Percentiles rank a stretch among this genome's conserved stretches.
phyloP scores from a whole-genome alignment of 495 filamentous ascomycete genomes.

The Aspergillus carlsbadensis region DNA sequence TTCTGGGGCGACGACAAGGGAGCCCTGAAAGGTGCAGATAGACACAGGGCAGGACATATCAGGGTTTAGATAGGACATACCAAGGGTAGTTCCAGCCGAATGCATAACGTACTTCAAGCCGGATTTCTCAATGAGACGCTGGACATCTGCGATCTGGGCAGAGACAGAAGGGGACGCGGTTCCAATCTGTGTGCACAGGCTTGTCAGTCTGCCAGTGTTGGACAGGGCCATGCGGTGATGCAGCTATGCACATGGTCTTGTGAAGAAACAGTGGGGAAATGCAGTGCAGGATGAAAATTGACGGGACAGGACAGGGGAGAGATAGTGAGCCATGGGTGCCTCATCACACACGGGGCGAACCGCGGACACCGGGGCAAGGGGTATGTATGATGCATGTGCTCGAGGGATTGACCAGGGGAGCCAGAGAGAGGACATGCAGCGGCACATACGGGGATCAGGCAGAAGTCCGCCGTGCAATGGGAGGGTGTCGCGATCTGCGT shows the following conservation, averaged over 20 bases:
- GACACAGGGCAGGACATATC: neutral
- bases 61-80: constrained; percentile 47
- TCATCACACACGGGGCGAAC: neutral
- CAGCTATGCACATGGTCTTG: constrained; percentile 8
- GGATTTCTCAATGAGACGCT: constrained; percentile 76
- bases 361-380: neutral
- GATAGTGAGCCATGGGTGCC: neutral
- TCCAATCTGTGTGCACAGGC: constrained; percentile 58
- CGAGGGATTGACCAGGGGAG: neutral
- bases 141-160: constrained; percentile 82
- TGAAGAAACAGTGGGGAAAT: neutral
- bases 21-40: neutral
- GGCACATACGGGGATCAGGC: constrained; percentile 68
- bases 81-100: constrained; percentile 86
- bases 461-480: constrained; percentile 76
- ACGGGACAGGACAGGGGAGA: neutral
- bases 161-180: constrained; percentile 81
- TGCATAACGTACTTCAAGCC: constrained; percentile 86
- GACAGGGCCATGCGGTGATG: neutral
- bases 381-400: neutral
- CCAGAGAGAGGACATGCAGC: neutral
- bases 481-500: constrained; percentile 58
- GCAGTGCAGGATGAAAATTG: neutral
- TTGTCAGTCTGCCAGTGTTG: constrained; percentile 28
- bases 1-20: constrained; percentile 4